Conservation (phyloP, 73 alveolate species). For the Tetrahymena borealis region DNA sequence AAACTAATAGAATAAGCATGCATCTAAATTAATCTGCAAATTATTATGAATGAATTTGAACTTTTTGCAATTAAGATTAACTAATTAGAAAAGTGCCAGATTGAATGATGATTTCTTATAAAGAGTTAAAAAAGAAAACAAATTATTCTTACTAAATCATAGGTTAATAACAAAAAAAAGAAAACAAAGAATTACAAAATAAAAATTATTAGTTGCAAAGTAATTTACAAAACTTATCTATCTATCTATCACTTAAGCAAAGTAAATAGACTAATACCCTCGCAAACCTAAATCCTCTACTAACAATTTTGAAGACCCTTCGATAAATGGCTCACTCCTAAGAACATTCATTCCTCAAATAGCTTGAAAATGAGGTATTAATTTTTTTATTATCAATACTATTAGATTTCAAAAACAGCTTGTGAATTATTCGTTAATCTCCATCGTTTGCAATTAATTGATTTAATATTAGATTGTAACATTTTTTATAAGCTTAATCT, state of each 20-base stretch:
- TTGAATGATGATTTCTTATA: background rate
- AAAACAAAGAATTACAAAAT: background rate
- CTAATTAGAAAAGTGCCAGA: background rate
- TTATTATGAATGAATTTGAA: background rate
- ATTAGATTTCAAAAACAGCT: too few species aligned
- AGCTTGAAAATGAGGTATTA: background rate
- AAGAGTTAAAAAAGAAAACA: background rate
- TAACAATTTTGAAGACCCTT: background rate
- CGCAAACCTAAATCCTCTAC: too few species aligned
- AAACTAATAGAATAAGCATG: background rate
- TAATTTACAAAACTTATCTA: background rate
- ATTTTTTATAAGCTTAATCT: background rate
- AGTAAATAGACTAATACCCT: too few species aligned
- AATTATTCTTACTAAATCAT: background rate
- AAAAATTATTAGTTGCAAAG: background rate
- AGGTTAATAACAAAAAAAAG: background rate
- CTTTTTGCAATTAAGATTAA: background rate
- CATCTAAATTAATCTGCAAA: background rate
- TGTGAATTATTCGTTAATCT: too few species aligned
- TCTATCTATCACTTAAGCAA: background rate
- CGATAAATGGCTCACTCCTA: background rate
- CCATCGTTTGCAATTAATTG: too few species aligned
- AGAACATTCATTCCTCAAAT: background rate
- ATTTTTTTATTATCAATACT: too few species aligned
- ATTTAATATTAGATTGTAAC: too few species aligned